phyloP scores from a whole-genome alignment of 1,284 basidiomycete species.

The Trichosporon sp. region DNA sequence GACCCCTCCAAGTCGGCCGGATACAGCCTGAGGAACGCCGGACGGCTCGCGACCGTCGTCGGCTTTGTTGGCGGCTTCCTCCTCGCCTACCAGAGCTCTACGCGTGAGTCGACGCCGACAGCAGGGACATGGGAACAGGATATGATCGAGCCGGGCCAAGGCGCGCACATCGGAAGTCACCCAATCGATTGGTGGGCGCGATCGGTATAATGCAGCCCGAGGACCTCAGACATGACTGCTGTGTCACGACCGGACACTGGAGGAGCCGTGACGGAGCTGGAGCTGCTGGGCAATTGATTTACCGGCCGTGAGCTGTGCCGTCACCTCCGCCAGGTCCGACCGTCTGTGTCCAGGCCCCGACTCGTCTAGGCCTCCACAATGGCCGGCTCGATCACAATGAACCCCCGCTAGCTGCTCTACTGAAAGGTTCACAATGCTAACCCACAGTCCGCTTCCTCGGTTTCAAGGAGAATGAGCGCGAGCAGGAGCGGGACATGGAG shows the following conservation, averaged over 20 bases:
- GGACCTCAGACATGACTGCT: too few species aligned
- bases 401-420: too few species aligned
- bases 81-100: constrained; percentile 84
- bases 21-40: constrained; percentile 39
- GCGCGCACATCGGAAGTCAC: neutral
- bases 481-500: constrained; percentile 66
- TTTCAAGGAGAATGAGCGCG: constrained; percentile 83
- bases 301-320: too few species aligned
- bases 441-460: constrained; percentile 91
- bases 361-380: too few species aligned
- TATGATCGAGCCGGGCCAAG: neutral
- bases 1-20: constrained; percentile 39
- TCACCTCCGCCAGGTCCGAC: too few species aligned
- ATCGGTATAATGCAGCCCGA: neutral
- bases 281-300: too few species aligned
- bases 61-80: constrained; percentile 84
- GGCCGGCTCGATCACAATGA: neutral
- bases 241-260: too few species aligned
- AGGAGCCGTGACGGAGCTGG: too few species aligned
- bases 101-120: constrained; percentile 55
- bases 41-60: constrained; percentile 55
- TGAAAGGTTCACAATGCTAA: too few species aligned
- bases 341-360: too few species aligned
- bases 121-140: neutral
- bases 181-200: neutral